Percentiles rank a stretch among this genome's conserved stretches.
Conservation (phyloP, 164 flowering plant species). For the Berberis thunbergii region DNA sequence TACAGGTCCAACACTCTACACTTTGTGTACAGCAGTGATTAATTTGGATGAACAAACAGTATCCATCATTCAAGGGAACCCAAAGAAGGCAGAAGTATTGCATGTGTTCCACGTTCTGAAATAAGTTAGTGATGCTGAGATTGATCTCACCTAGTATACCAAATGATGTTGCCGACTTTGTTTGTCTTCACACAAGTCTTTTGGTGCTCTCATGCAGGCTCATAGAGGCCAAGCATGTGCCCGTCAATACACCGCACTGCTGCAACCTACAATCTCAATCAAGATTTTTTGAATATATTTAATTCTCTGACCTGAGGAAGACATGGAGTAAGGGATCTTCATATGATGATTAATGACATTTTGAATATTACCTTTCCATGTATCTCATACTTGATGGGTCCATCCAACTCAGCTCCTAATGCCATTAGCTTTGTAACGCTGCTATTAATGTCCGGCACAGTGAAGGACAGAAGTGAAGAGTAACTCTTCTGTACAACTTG, state of each 20-base stretch:
- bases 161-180: background rate
- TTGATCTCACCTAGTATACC: background rate
- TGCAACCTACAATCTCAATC: slow-evolving; percentile 50
- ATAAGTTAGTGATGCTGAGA: background rate
- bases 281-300: background rate
- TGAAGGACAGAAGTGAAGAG: slow-evolving; percentile 46
- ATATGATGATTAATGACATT: background rate
- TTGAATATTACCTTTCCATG: slow-evolving; percentile 67
- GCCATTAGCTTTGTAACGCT: slow-evolving; percentile 74
- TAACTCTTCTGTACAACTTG: slow-evolving; percentile 58
- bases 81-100: slow-evolving; percentile 34
- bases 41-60: slow-evolving; percentile 54
- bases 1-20: slow-evolving; percentile 71
- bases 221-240: slow-evolving; percentile 79
- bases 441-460: slow-evolving; percentile 61
- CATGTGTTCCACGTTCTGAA: slow-evolving; percentile 31
- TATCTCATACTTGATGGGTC: slow-evolving; percentile 76
- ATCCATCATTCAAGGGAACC: slow-evolving; percentile 64
- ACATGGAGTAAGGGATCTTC: background rate
- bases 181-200: background rate
- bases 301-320: background rate
- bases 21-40: slow-evolving; percentile 56
- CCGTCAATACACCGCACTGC: slow-evolving; percentile 78
- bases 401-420: slow-evolving; percentile 88
- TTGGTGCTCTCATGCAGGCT: slow-evolving; percentile 31